A percentile compares a stretch with the other conserved stretches of the same genome.
Conservation (phyloP, 1,139 yeast species). For the Meyerozyma carpophila region DNA sequence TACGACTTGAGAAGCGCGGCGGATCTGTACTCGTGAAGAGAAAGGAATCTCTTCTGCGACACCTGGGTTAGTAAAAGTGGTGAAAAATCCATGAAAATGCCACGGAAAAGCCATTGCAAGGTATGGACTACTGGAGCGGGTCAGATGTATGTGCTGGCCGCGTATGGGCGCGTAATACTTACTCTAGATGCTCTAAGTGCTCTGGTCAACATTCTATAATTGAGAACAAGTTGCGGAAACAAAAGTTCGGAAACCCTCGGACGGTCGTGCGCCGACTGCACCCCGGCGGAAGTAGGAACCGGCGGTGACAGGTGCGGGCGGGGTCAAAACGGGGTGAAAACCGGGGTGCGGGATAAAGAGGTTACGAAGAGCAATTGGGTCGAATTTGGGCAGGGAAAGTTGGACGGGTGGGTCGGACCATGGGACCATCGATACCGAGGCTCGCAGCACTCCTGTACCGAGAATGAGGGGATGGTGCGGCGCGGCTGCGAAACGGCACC, state of each 20-base stretch:
- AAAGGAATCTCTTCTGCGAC: constrained; percentile 57
- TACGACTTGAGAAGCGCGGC: constrained; percentile 78
- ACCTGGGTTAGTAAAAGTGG: neutral
- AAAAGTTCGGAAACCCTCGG: neutral
- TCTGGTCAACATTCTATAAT: neutral
- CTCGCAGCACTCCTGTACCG: constrained; percentile 5
- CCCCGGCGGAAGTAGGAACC: neutral
- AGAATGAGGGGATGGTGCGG: constrained; percentile 11
- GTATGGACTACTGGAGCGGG: too few species aligned
- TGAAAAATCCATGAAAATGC: neutral
- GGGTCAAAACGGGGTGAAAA: too few species aligned
- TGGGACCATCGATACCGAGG: constrained; percentile 7
- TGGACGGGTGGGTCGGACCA: neutral
- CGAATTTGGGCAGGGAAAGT: neutral
- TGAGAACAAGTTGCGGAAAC: neutral
- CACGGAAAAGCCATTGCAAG: too few species aligned
- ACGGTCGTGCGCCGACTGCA: constrained; percentile 1
- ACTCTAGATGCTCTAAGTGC: constrained; percentile 1
- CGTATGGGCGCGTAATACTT: neutral
- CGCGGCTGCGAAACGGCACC: constrained; percentile 14
- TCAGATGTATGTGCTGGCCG: too few species aligned
- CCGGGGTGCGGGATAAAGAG: too few species aligned
- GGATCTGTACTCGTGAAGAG: constrained; percentile 94
- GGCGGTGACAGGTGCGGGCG: neutral
- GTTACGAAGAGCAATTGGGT: too few species aligned